Evolutionary conservation across 225 moss, liverwort and hornwort genomes (phyloP), one percentile per base, ranked within the genome.

Genomic region (Straminergon stramineum): DNA sequence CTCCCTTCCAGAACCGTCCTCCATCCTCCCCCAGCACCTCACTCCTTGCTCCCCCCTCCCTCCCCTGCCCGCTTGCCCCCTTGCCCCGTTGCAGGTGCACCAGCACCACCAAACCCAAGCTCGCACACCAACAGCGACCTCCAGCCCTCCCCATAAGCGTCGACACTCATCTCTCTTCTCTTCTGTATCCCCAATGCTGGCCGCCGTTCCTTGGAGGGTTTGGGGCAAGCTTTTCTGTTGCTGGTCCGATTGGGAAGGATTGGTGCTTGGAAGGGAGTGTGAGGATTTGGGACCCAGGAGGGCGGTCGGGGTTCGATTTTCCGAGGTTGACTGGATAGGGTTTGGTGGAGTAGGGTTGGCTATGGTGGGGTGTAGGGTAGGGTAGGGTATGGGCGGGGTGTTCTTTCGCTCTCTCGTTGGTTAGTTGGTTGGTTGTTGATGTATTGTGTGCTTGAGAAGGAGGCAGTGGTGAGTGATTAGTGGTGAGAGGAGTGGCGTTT

Each of bases 51-150:
- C 48, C 21, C 30, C 22, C 68, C 9, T n/a, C 35, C 39, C 20
- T 26, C 20, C 77, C 13, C 34, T 48, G 48, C 48, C 48, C 48
- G 48, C 48, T 48, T 9, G 48, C 4, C 30, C 17, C 53, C 34
- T 82, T 34, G 32, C 6, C 34, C 32, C 63, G 64, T 63, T 71
- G 88, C 90, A 88, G 92, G 92, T 88, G 92, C 88, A 79, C 88
- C 88, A 79, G 73, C 90, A 34, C 64, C 65, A 84, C 23, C 79
- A 83, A 64, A 61, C 88, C 70, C 71, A n/a, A 61, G 4, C 63
- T 61, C 78, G 52, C 81, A 41, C 78, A 30, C 41, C 83, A 70
- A 55, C 45, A 76, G 87, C 86, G 79, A 82, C 56, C 75, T 34
- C 58, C 65, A n/a, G 48, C 57, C 69, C 35, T 80, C 26, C 66